Evolutionary conservation across 257 asterid species (phyloP).

Genomic region (Solanum dulcamara): DNA sequence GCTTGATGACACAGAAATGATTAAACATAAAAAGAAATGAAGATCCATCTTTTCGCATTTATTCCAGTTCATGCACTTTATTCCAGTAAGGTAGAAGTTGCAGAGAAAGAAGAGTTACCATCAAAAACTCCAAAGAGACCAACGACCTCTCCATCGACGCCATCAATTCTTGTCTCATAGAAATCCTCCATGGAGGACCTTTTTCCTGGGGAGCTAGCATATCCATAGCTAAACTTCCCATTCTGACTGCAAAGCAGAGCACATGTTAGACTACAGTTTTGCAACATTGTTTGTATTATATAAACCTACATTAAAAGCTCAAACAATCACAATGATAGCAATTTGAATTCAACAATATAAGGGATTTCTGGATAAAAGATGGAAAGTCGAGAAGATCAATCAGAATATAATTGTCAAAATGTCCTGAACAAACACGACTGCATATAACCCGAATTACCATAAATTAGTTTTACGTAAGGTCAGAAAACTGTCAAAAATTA

Average conservation of each 20-base stretch:
- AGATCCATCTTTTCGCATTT: neutral
- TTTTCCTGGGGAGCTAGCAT: slow-evolving; percentile 94
- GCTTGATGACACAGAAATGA: neutral
- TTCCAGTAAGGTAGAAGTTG: neutral
- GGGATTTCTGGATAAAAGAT: neutral
- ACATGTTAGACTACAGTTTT: slow-evolving; percentile 3
- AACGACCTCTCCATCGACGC: slow-evolving; percentile 90
- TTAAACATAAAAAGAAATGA: neutral
- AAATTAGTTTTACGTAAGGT: neutral
- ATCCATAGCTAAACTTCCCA: slow-evolving; percentile 95
- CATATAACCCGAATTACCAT: neutral
- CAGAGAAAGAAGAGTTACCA: slow-evolving; percentile 36
- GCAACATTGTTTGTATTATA: neutral
- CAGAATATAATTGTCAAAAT: neutral
- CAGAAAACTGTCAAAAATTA: neutral
- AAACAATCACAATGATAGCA: neutral
- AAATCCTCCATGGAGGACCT: slow-evolving; percentile 99
- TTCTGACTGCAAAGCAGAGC: slow-evolving; percentile 47
- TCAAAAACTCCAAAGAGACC: slow-evolving; percentile 99
- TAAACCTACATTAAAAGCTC: neutral
- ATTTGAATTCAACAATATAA: neutral
- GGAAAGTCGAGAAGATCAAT: neutral
- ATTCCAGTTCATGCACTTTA: neutral
- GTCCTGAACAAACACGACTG: neutral
- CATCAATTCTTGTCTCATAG: slow-evolving; percentile 92